Percentiles rank a stretch among this genome's conserved stretches.
These are phyloP conservation scores for Cnidoscolus chayamansa DNA, from an alignment of 441 rosid genomes.

Conservation along the genomic window DNA sequence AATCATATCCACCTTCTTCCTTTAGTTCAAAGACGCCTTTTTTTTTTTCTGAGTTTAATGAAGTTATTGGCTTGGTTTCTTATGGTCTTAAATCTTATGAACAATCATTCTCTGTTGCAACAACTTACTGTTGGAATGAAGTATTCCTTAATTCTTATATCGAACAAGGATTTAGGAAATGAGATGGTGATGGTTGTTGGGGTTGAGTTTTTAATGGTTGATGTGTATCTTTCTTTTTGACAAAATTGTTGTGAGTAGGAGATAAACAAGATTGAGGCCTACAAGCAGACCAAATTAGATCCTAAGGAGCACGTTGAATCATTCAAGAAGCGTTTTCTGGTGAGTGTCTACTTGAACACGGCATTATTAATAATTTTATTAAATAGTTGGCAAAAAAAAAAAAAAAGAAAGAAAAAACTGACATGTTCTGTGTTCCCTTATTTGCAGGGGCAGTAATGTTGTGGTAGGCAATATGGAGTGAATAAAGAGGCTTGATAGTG, in stretches of 20 bases:
- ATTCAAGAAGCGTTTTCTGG: slow-evolving; percentile 49
- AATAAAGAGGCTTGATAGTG: background rate
- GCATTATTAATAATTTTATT: too few relatives aligned
- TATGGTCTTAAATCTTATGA: background rate
- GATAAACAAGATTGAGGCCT: slow-evolving; percentile 68
- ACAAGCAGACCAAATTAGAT: slow-evolving; percentile 57
- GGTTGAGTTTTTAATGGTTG: background rate
- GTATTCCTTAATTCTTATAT: background rate
- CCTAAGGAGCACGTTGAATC: slow-evolving; percentile 39
- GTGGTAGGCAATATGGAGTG: background rate
- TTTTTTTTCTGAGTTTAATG: background rate
- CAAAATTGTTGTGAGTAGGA: slow-evolving; percentile 45
- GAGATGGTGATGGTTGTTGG: background rate
- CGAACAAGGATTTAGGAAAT: background rate
- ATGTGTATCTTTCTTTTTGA: background rate
- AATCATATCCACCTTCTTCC: background rate
- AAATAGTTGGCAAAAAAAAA: too few relatives aligned
- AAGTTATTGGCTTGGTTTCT: background rate
- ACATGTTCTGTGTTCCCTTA: background rate
- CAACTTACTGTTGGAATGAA: background rate
- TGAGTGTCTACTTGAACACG: slow-evolving; percentile 13
- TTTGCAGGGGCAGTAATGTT: slow-evolving; percentile 12
- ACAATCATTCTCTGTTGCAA: background rate
- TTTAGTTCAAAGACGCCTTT: background rate
- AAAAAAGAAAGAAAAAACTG: background rate